These are phyloP conservation scores for Lasiodiplodia sp. DNA, from an alignment of 2,329 filamentous ascomycete genomes.

Conservation along the genomic window DNA sequence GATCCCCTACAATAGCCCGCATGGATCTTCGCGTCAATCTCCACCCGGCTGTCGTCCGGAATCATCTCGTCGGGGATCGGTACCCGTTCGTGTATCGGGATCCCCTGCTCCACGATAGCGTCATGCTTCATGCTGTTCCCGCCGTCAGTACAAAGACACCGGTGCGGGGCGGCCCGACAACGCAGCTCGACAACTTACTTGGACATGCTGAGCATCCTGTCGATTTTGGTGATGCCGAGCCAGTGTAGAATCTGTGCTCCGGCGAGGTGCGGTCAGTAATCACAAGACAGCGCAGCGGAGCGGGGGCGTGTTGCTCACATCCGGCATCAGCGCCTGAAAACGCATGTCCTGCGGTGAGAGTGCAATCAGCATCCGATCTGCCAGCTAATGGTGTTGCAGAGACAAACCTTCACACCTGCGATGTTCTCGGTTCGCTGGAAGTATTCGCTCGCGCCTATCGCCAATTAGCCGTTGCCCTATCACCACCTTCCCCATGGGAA, in stretches of 20 bases:
- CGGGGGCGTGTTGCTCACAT: constrained; percentile 51
- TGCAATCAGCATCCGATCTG: constrained; percentile 32
- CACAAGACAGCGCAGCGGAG: constrained; percentile 9
- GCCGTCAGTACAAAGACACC: constrained; percentile 17
- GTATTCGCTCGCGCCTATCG: constrained; percentile 76
- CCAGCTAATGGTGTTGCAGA: constrained; percentile 10
- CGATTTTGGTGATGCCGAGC: constrained; percentile 98
- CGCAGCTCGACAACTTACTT: constrained; percentile 66
- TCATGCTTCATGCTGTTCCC: constrained; percentile 81
- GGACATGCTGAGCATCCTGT: constrained; percentile 98
- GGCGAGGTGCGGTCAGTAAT: constrained; percentile 13
- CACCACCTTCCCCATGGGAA: constrained; percentile 22
- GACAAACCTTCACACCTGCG: constrained; percentile 77
- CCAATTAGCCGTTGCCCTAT: constrained; percentile 19
- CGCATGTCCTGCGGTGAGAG: constrained; percentile 70
- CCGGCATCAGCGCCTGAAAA: constrained; percentile 97
- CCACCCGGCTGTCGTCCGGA: constrained; percentile 92
- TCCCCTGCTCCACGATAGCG: constrained; percentile 84
- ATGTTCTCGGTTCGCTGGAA: constrained; percentile 99
- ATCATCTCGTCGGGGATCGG: constrained; percentile 95
- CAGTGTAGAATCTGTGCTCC: constrained; percentile 78
- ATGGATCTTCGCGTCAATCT: constrained; percentile 98
- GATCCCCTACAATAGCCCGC: constrained; percentile 74
- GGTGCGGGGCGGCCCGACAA: constrained; percentile 6
- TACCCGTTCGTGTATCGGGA: constrained; percentile 87